phyloP scores from a whole-genome alignment of 306 rosid genomes.

The Lathyrus tuberosus region DNA sequence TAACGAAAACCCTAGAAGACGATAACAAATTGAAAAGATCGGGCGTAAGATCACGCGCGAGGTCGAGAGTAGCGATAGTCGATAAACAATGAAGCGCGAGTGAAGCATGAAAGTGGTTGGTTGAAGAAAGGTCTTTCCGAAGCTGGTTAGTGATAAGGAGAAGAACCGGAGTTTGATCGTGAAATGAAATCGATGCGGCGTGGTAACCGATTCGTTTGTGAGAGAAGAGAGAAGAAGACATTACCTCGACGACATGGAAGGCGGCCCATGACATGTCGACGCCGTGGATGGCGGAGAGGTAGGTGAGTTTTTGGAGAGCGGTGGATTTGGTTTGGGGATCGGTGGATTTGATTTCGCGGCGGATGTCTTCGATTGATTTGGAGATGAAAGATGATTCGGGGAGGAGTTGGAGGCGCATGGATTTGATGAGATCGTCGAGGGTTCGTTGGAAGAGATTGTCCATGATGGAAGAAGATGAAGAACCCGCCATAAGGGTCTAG shows the following conservation, averaged over 20 bases:
- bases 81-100: constrained; percentile 80
- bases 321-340: constrained; percentile 72
- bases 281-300: constrained; percentile 68
- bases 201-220: constrained; percentile 81
- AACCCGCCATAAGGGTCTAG: constrained; percentile 57
- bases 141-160: constrained; percentile 94
- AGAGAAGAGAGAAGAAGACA: constrained; percentile 74
- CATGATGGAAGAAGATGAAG: constrained; percentile 64
- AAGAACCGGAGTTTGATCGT: constrained; percentile 68
- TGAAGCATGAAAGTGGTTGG: constrained; percentile 66
- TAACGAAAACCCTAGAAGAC: constrained; percentile 57
- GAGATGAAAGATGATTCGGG: constrained; percentile 72
- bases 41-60: constrained; percentile 82
- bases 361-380: constrained; percentile 82
- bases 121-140: constrained; percentile 74
- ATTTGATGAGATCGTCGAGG: constrained; percentile 81
- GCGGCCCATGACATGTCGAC: constrained; percentile 89
- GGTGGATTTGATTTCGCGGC: constrained; percentile 84
- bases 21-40: constrained; percentile 72
- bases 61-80: constrained; percentile 70
- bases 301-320: constrained; percentile 80
- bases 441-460: constrained; percentile 86
- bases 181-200: constrained; percentile 80
- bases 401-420: constrained; percentile 66
- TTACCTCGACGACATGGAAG: constrained; percentile 90